Base-by-base conservation (phyloP, 129 eudicot species). In the Escallonia rubra region DNA sequence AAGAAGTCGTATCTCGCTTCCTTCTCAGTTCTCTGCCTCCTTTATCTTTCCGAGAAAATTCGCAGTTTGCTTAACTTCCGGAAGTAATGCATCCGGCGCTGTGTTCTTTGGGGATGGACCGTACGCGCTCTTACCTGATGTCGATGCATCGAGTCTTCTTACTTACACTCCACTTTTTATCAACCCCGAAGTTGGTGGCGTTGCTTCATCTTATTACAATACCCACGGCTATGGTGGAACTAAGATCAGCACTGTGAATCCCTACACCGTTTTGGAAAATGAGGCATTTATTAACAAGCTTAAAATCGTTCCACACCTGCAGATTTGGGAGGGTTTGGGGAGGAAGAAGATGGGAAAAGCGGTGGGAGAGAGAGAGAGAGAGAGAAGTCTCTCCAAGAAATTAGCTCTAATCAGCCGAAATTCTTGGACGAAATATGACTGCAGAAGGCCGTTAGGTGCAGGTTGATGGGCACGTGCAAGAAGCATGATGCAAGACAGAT, bases 21-120 rank as follows among this genome's bases (percentile, higher is more conserved):
- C 86, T 41, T 65, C 74, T 41, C 86, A 73, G 23, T 67, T 84
- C 14, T 68, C 89, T 2, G 60, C 71, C 2, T 60, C 77, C 52
- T 79, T 76, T 73, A 76, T 82, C 73, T 79, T 83, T 13, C 54
- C 41, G 0, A 83, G 59, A 59, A 73, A 72, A 34, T 83, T 83
- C 10, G 75, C 82, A 3, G 57, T 83, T n/a, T 83, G 88, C 56
- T 76, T 76, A 11, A 73, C 66, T 34, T 47, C 73, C 2, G 76
- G 80, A 51, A 41, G 71, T 14, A 68, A 2, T 7, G 59, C 73
- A 12, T 74, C 53, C 7, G 88, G 85, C 16, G 78, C 76, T 62
- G 66, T 79, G 4, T 67, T 79, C 61, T 76, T 83, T 10, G 88
- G 88, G 0, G 63, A 70, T 34, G 85, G 74, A 7, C 88, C 84